Conservation (phyloP, 169 alveolate genomes). For the Toxoplasma gondii region DNA sequence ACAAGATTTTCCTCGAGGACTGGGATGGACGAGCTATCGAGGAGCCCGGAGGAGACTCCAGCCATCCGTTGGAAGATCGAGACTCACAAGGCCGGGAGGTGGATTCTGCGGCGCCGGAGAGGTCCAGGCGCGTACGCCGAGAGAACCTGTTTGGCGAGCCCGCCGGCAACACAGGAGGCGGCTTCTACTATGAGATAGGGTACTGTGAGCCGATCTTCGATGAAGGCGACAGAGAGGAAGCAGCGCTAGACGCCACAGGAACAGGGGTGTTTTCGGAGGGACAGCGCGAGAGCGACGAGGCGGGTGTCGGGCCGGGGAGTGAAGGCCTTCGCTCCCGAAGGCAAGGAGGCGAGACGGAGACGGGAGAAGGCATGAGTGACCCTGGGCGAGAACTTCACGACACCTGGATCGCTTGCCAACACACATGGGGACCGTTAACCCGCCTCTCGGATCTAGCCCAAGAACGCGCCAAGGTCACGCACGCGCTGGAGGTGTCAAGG, state of each 20-base stretch:
- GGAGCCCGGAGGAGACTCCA: not conserved
- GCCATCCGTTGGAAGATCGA: not conserved
- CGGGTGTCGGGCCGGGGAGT: not conserved
- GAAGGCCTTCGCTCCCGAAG: not conserved
- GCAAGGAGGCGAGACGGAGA: not conserved
- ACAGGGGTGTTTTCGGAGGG: not conserved
- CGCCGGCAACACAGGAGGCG: not conserved
- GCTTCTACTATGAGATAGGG: not conserved
- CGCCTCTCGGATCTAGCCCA: not conserved
- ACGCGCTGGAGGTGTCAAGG: not conserved
- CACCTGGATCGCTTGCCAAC: not conserved
- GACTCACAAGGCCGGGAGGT: not conserved
- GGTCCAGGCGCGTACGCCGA: not conserved
- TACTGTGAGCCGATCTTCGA: constrained; percentile 30
- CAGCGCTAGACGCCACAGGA: not conserved
- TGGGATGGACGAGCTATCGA: not conserved
- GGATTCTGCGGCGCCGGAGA: not conserved
- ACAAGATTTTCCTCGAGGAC: not conserved
- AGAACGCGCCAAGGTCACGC: not conserved
- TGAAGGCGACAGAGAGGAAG: not conserved
- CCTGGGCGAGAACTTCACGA: not conserved
- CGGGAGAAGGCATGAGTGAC: not conserved
- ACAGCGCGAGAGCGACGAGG: not conserved
- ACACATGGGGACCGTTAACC: not conserved
- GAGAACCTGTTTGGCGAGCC: not conserved